Base-by-base conservation (phyloP, 2,329 filamentous ascomycete genomes). In the Neonectria punicea region DNA sequence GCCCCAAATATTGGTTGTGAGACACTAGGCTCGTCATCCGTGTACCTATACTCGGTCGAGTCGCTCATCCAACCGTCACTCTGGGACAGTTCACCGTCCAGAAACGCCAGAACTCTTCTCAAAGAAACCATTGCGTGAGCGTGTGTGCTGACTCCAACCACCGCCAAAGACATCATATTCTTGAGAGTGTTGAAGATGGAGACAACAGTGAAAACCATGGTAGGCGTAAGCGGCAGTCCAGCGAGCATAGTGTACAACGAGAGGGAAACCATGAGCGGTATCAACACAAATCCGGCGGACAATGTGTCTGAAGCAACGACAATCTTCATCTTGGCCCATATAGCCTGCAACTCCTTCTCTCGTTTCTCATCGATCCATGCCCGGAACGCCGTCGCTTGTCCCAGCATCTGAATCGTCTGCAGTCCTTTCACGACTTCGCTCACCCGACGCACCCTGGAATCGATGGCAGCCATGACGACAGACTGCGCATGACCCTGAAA, bases 371-470 rank as follows among this genome's bases (percentile, higher is more conserved):
- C 43, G 2, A 61, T 51, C 51, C 53, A 56, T 14, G 7, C 9
- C 4, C 20, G 28, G 25, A 61, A 55, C 2, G 51, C 32, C 32
- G 25, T 7, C 2, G 30, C 51, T 43, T 61, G 59, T 11, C 59
- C 59, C 18, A 61, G 44, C 59, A 61, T 61, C 41, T 61, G 44
- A 10, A 61, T 28, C 14, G 59, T 61, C 20, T 61, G 59, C n/a
- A 61, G 34, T 16, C 59, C 59, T 5, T 56, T 50, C 9, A 61
- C 30, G 1, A 28, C 30, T 11, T 61, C 59, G 22, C 43, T 56
- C 14, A 61, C 44, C 9, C 59, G 59, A 28, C 53, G 59, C 2
- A 61, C 59, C 25, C 59, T 49, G 5, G 51, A 30, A 16, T 61
- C 59, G n/a, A 61, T 61, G 1, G 59, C 41, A 2, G 43, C n/a